These are phyloP conservation scores for Mycena filopes DNA, from an alignment of 768 basidiomycete species.

Conservation along the genomic window DNA sequence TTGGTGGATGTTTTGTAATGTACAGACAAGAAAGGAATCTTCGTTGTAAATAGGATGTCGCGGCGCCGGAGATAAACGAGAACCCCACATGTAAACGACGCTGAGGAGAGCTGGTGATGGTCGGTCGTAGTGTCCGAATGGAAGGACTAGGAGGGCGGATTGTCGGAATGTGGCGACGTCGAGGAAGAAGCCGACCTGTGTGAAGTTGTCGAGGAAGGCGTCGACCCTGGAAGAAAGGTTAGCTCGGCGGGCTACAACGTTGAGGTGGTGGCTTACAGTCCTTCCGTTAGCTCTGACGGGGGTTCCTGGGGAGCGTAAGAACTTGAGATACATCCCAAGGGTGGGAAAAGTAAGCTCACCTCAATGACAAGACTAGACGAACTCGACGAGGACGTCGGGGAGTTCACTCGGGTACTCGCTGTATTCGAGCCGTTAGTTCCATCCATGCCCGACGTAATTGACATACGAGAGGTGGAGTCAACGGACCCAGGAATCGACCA, in stretches of 20 bases:
- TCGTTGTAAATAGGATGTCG: constrained; percentile 41
- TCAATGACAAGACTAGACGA: constrained; percentile 26
- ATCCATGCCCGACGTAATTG: background rate
- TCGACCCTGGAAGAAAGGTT: constrained; percentile 34
- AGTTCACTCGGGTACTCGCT: constrained; percentile 21
- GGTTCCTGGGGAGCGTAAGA: constrained; percentile 14
- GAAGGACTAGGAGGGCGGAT: constrained; percentile 42
- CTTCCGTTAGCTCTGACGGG: constrained; percentile 11
- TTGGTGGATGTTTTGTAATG: constrained; percentile 50
- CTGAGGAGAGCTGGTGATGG: constrained; percentile 51
- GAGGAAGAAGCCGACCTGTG: constrained; percentile 66
- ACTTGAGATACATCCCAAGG: too few relatives aligned
- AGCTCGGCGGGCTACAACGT: background rate
- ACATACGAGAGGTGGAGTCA: constrained; percentile 22
- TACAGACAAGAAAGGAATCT: constrained; percentile 50
- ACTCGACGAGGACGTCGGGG: constrained; percentile 18
- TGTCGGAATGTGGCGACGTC: constrained; percentile 54
- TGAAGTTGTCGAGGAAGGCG: constrained; percentile 52
- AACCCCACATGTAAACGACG: constrained; percentile 51
- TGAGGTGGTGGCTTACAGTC: background rate
- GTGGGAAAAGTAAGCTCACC: constrained; percentile 1
- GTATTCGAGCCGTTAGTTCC: background rate
- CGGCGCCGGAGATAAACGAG: constrained; percentile 41
- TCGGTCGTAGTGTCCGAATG: constrained; percentile 43
- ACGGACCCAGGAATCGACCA: constrained; percentile 2